phyloP scores from a whole-genome alignment of 2,329 filamentous ascomycete species.

The Neurospora crassa region DNA sequence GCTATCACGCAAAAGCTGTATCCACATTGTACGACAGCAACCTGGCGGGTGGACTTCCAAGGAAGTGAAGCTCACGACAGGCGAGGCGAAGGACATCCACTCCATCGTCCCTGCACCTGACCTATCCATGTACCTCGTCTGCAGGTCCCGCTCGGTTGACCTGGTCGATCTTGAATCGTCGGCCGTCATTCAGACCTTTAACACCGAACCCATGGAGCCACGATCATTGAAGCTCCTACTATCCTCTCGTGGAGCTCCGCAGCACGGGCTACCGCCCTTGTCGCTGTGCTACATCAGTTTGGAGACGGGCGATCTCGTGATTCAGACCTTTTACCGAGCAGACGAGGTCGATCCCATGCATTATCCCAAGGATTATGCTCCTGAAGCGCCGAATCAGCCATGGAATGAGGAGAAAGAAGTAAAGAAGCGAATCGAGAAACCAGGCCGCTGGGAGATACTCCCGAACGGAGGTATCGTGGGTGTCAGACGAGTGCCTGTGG shows the following conservation, averaged over 20 bases:
- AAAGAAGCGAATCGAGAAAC: slow-evolving; percentile 46
- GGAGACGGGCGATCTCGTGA: slow-evolving; percentile 50
- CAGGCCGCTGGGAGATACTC: slow-evolving; percentile 56
- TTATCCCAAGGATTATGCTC: not conserved
- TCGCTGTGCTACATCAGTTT: slow-evolving; percentile 53
- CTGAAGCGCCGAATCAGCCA: slow-evolving; percentile 30
- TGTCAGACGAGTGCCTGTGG: slow-evolving; percentile 34
- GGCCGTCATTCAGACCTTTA: slow-evolving; percentile 51
- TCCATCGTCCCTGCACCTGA: slow-evolving; percentile 50
- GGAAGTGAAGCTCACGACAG: slow-evolving; percentile 31
- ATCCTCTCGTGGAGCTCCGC: slow-evolving; percentile 38
- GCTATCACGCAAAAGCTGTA: slow-evolving; percentile 38
- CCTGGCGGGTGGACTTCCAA: slow-evolving; percentile 40
- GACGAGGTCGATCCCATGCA: slow-evolving; percentile 47
- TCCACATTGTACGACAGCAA: slow-evolving; percentile 36
- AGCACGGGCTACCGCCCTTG: slow-evolving; percentile 48
- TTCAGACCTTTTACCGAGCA: slow-evolving; percentile 52
- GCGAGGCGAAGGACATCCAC: slow-evolving; percentile 36
- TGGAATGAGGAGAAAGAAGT: slow-evolving; percentile 44
- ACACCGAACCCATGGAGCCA: slow-evolving; percentile 46
- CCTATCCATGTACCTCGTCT: slow-evolving; percentile 51
- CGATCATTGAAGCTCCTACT: slow-evolving; percentile 49
- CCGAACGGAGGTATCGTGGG: slow-evolving; percentile 53
- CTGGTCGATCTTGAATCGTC: slow-evolving; percentile 50
- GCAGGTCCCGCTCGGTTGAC: slow-evolving; percentile 45